phyloP scores from a whole-genome alignment of 495 filamentous ascomycete species.

The Tetracladium marchalianum region DNA sequence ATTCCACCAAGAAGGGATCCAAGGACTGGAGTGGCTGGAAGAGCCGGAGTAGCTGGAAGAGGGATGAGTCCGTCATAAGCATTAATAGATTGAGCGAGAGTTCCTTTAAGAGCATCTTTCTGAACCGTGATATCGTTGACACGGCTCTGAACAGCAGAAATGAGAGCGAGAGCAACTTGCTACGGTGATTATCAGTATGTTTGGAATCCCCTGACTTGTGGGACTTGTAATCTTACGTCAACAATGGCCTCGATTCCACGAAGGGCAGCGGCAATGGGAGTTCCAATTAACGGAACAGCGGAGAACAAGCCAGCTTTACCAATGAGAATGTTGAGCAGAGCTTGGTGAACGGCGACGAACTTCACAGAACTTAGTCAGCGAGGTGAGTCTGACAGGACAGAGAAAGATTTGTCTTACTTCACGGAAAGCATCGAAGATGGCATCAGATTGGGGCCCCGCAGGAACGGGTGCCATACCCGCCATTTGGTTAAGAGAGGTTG shows the following conservation, averaged over 20 bases:
- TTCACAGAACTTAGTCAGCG: not conserved
- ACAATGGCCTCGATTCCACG: constrained; percentile 14
- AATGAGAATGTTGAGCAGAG: constrained; percentile 23
- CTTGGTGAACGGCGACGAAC: constrained; percentile 22
- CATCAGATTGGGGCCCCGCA: not conserved
- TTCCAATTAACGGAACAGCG: constrained; percentile 18
- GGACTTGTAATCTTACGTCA: constrained; percentile 15
- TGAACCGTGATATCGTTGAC: not conserved
- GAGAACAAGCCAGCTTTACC: constrained; percentile 19
- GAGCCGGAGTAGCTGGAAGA: no score
- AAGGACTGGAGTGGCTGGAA: no score
- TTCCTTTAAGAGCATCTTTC: constrained; percentile 6
- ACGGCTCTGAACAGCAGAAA: constrained; percentile 4
- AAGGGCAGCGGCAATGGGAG: constrained; percentile 11
- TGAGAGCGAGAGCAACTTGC: constrained; percentile 10
- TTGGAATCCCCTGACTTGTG: not conserved
- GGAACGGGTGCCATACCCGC: not conserved
- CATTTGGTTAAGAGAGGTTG: not conserved
- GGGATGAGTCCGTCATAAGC: not conserved
- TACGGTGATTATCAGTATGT: not conserved
- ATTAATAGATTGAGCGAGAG: constrained; percentile 7
- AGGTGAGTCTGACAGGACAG: not conserved
- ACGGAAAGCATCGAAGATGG: constrained; percentile 10
- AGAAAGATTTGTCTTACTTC: constrained; percentile 6
- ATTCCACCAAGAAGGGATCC: no score